phyloP scores from a whole-genome alignment of 805 yeast species.

The Candida piceae region DNA sequence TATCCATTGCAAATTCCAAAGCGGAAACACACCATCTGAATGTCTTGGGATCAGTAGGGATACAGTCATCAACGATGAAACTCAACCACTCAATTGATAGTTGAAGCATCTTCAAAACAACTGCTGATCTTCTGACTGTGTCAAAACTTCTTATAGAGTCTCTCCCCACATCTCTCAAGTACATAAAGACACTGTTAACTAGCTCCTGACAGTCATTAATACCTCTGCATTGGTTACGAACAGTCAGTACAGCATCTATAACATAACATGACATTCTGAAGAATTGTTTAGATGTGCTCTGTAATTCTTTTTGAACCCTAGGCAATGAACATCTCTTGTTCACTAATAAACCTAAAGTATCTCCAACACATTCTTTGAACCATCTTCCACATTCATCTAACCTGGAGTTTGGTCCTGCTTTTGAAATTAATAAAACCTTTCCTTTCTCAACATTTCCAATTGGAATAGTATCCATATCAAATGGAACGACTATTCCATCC shows the following conservation, averaged over 20 bases:
- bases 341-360: slow-evolving; percentile 44
- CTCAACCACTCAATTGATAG: slow-evolving; percentile 87
- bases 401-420: slow-evolving; percentile 55
- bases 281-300: slow-evolving; percentile 58
- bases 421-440: slow-evolving; percentile 60
- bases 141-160: slow-evolving; percentile 64
- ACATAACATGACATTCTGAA: slow-evolving; percentile 63
- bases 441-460: slow-evolving; percentile 61
- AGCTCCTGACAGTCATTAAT: slow-evolving; percentile 68
- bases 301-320: slow-evolving; percentile 68
- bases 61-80: slow-evolving; percentile 90
- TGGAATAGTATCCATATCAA: slow-evolving; percentile 43
- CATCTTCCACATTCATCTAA: slow-evolving; percentile 51
- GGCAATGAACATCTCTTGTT: slow-evolving; percentile 69
- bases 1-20: slow-evolving; percentile 90
- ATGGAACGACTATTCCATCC: slow-evolving; percentile 73
- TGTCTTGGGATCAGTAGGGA: slow-evolving; percentile 84
- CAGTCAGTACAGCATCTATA: slow-evolving; percentile 52
- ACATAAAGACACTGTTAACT: slow-evolving; percentile 67
- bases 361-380: slow-evolving; percentile 55
- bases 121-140: slow-evolving; percentile 56
- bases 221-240: slow-evolving; percentile 49
- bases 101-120: slow-evolving; percentile 67
- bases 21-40: slow-evolving; percentile 97
- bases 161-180: slow-evolving; percentile 77